A percentile compares a stretch with the other conserved stretches of the same genome.
phyloP scores from a whole-genome alignment of 2,329 filamentous ascomycete genomes.

The Colletotrichum sp. region DNA sequence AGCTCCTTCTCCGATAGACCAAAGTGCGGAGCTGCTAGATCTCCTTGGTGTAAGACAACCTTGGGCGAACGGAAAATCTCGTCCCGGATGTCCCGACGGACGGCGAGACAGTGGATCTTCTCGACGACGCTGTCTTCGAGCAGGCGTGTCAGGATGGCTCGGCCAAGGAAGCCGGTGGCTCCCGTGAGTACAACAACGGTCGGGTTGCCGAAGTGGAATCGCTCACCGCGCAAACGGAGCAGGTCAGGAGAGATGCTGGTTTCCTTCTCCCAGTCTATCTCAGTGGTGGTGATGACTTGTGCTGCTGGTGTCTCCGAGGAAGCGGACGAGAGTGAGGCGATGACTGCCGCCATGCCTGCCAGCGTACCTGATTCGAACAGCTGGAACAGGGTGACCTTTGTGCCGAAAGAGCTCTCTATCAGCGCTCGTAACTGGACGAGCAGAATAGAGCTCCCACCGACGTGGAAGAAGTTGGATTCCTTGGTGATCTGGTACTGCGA shows the following conservation, averaged over 20 bases:
- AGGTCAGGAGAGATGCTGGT: neutral
- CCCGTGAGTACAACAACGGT: conserved; percentile 36
- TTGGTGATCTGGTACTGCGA: neutral
- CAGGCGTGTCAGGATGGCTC: conserved; percentile 36
- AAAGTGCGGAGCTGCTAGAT: conserved; percentile 13
- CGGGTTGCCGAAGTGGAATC: neutral
- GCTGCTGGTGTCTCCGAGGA: neutral
- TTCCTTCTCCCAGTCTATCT: conserved; percentile 42
- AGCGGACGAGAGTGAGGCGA: neutral
- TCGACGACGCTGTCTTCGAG: conserved; percentile 28
- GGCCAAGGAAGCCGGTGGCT: conserved; percentile 41
- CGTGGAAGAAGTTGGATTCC: conserved; percentile 38
- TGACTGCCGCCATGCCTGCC: conserved; percentile 33
- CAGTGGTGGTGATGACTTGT: neutral
- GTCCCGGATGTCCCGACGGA: conserved; percentile 24
- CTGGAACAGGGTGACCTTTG: conserved; percentile 30
- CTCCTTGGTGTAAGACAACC: neutral
- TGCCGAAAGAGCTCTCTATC: conserved; percentile 33
- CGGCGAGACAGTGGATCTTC: conserved; percentile 44
- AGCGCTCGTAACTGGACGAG: conserved; percentile 34
- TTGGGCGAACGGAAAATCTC: neutral
- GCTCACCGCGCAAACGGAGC: neutral
- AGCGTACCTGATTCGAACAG: conserved; percentile 41
- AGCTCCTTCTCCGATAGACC: conserved; percentile 21
- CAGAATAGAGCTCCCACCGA: conserved; percentile 41